Base-by-base conservation (phyloP, 1,139 yeast genomes). In the Blastobotrys illinoisensis region DNA sequence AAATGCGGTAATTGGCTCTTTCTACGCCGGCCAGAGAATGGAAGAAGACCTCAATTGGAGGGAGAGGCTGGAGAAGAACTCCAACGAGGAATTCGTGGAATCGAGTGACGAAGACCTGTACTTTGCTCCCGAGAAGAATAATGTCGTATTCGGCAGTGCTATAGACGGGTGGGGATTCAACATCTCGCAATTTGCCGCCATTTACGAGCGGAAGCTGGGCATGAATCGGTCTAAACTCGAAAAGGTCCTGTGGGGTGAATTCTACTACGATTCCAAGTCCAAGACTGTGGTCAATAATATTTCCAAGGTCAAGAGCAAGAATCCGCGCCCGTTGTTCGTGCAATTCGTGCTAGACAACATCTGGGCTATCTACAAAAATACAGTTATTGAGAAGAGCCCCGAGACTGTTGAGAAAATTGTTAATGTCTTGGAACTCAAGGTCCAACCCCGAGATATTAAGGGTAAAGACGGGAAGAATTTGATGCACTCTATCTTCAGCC, bases 91-190 rank as follows among this genome's bases (percentile, higher is more conserved):
- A 54, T 88, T 78, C 65, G 78, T 85, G 11, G 97, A 89, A 63
- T 79, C 79, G 60, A 87, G 85, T 61, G 98, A 93, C 68, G 82
- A 86, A 49, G 95, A 86, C 62, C 73, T 93, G 45, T 95, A 95
- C 67, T 95, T 95, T 62, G 80, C 89, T 9, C 99, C 99, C 0
- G 90, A 87, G 53, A 80, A 81, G 65, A 90, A 91, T 68, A 95
- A 95, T 67, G 98, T 95, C 5, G 83, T 95, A 1, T 93, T 95
- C 74, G 91, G 97, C 0, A 86, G 96, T 46, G 99, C 99, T 0
- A 77, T 87, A 21, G 99, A 93, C 71, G 98, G 98, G 3, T 95
- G 99, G 99, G 99, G 98, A 0, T 95, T 95, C 70, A 87, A 90
- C 51, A 77, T 95, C 44, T 82, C 88, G 56, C 96, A 95, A 57